Percentiles rank a stretch among this genome's conserved stretches.
Evolutionary conservation across 164 flowering plant genomes (phyloP).

Genomic region (Aristolochia contorta): DNA sequence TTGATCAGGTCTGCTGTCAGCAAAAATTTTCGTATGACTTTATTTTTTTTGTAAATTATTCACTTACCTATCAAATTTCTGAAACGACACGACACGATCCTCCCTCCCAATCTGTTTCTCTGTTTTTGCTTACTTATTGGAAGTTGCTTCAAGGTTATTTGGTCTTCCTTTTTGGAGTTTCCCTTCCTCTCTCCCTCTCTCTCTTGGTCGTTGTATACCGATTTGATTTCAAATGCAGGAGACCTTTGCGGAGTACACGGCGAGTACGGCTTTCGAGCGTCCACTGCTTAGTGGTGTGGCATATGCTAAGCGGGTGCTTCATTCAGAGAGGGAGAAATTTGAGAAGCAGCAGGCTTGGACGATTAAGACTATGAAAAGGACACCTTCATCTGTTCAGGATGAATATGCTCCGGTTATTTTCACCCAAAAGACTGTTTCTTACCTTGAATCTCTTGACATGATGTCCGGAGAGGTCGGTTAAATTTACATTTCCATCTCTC

Average conservation of each 20-base stretch:
- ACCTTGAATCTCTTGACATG: constrained; percentile 81
- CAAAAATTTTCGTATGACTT: too few relatives aligned
- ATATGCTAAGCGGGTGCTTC: constrained; percentile 66
- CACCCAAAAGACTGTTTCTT: constrained; percentile 77
- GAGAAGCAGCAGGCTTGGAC: constrained; percentile 81
- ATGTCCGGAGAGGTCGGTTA: constrained; percentile 86
- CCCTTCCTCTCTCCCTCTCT: neutral
- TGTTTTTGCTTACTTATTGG: neutral
- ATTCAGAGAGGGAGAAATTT: constrained; percentile 64
- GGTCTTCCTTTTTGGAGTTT: neutral
- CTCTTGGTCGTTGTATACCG: neutral
- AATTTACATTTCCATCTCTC: neutral
- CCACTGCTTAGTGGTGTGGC: constrained; percentile 88
- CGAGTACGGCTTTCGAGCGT: constrained; percentile 78
- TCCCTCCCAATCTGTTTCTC: too few relatives aligned
- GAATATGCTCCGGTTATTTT: constrained; percentile 95
- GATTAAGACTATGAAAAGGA: constrained; percentile 74
- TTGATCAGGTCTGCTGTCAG: constrained; percentile 57
- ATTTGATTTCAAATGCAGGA: constrained; percentile 36
- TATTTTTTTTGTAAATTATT: too few relatives aligned
- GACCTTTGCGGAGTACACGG: constrained; percentile 86
- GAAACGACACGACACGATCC: too few relatives aligned
- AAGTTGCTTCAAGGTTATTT: too few relatives aligned
- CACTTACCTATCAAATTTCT: too few relatives aligned
- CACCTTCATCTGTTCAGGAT: constrained; percentile 69